Evolutionary conservation across 768 basidiomycete species (phyloP).

Genomic region (Lentinula edodes): DNA sequence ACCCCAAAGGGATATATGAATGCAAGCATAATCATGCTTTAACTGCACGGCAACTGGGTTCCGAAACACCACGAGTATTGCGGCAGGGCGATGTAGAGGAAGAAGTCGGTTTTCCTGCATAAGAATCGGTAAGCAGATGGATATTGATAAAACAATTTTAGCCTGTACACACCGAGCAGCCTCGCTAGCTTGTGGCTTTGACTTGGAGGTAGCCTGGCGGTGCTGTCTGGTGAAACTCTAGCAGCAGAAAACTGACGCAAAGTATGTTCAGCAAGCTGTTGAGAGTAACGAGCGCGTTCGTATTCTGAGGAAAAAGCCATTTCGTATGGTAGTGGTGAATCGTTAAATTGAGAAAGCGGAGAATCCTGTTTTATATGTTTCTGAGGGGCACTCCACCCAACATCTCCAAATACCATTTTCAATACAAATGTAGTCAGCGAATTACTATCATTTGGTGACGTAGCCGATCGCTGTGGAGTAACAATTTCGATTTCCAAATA

Average conservation of each 20-base stretch:
- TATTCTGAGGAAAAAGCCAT: constrained; percentile 21
- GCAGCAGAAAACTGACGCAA: constrained; percentile 39
- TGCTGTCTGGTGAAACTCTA: constrained; percentile 20
- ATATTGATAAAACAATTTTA: background rate
- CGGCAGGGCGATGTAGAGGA: background rate
- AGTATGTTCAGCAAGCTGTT: constrained; percentile 44
- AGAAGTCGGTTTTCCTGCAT: background rate
- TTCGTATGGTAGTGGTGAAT: background rate
- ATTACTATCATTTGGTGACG: background rate
- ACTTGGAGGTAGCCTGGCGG: constrained; percentile 32
- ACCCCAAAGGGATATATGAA: too few species aligned
- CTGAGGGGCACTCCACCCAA: background rate
- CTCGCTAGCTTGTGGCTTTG: constrained; percentile 16
- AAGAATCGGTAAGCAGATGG: too few species aligned
- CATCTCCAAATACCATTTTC: background rate
- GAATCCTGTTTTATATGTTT: background rate
- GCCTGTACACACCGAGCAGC: background rate
- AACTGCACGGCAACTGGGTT: background rate
- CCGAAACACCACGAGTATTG: background rate
- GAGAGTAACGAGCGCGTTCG: constrained; percentile 35
- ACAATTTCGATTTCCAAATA: background rate
- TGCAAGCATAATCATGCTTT: background rate
- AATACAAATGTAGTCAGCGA: background rate
- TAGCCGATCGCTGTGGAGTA: background rate
- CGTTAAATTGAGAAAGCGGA: background rate